Conservation (phyloP, 2,329 filamentous ascomycete species). For the Chaetomiaceae sp. region DNA sequence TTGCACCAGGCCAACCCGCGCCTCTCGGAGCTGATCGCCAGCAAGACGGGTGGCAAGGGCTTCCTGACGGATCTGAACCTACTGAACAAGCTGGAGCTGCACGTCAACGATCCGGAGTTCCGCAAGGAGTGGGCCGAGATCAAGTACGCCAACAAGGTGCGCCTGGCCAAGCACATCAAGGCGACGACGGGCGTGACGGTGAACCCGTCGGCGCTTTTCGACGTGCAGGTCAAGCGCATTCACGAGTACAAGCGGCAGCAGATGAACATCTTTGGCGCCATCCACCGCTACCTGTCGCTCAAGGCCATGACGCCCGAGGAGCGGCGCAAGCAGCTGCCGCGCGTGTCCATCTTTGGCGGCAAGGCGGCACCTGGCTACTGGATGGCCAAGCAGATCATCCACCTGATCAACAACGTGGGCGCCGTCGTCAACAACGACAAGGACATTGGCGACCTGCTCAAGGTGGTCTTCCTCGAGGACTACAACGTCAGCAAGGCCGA, state of each 20-base stretch:
- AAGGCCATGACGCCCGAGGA: slow-evolving; percentile 80
- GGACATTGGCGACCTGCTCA: slow-evolving; percentile 88
- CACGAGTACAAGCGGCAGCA: slow-evolving; percentile 99
- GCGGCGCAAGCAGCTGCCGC: slow-evolving; percentile 76
- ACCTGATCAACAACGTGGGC: slow-evolving; percentile 89
- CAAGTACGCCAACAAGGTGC: slow-evolving; percentile 93
- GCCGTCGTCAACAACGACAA: slow-evolving; percentile 85
- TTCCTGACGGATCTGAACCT: slow-evolving; percentile 88
- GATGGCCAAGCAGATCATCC: slow-evolving; percentile 99
- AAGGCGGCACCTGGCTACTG: slow-evolving; percentile 98
- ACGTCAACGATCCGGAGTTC: slow-evolving; percentile 79
- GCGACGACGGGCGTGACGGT: slow-evolving; percentile 71
- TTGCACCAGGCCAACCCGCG: slow-evolving; percentile 94
- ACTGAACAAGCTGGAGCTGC: slow-evolving; percentile 79
- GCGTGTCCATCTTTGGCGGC: slow-evolving; percentile 93
- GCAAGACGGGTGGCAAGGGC: slow-evolving; percentile 73
- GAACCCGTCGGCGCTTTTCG: slow-evolving; percentile 83
- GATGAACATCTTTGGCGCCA: slow-evolving; percentile 97
- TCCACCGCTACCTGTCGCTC: slow-evolving; percentile 84
- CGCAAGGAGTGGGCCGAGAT: slow-evolving; percentile 93
- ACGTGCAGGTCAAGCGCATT: slow-evolving; percentile 97
- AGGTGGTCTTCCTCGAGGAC: slow-evolving; percentile 95
- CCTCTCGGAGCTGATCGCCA: slow-evolving; percentile 84
- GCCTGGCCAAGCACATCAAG: slow-evolving; percentile 87
- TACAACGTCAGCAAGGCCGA: slow-evolving; percentile 99